Evolutionary conservation across 2,329 filamentous ascomycete genomes (phyloP), one percentile per base, ranked within the genome.

Genomic region (Orbilia oligospora): DNA sequence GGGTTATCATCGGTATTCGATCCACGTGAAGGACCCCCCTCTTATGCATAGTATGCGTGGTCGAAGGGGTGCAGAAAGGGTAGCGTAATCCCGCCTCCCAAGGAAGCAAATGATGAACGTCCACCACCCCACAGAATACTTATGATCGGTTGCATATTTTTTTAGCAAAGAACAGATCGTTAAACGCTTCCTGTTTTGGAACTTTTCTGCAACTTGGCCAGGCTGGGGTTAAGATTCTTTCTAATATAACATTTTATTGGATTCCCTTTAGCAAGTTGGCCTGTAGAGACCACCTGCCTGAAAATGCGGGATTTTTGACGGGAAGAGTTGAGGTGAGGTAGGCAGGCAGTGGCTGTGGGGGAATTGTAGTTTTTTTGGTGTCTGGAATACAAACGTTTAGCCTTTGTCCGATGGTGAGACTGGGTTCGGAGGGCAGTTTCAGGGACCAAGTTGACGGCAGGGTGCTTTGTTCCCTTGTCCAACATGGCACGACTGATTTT

Each of bases 221-320:
- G 9, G 38, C 18, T 46, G n/a, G n/a, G 44, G n/a, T 9, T 46
- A 36, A 36, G 5, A 9, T 36, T 5, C 33, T 46, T 46, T 46
- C 9, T 46, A 46, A 6, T 16, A 46, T 46, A 46, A 6, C 44
- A 46, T 58, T 58, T 58, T 20, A 44, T 68, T 27, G 22, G 51
- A n/a, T 9, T 30, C 12, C 30, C 51, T 24, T 55, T 38, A 66
- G 53, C 10, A 36, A 38, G 44, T 58, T 56, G 41, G 56, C 20
- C 46, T 44, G 49, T 30, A 30, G 3, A 30, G 49, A 8, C 63
- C 22, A 65, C 58, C 58, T 71, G n/a, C 55, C 44, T 53, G 49
- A 58, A 67, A 66, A 49, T 75, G 71, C 71, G 71, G 71, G 71
- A 75, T 75, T 75, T 75, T 75, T 68, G 9, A 41, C 24, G 71